These are phyloP conservation scores for Amesomyces nigricolor DNA, from an alignment of 2,329 filamentous ascomycete genomes.

Conservation along the genomic window DNA sequence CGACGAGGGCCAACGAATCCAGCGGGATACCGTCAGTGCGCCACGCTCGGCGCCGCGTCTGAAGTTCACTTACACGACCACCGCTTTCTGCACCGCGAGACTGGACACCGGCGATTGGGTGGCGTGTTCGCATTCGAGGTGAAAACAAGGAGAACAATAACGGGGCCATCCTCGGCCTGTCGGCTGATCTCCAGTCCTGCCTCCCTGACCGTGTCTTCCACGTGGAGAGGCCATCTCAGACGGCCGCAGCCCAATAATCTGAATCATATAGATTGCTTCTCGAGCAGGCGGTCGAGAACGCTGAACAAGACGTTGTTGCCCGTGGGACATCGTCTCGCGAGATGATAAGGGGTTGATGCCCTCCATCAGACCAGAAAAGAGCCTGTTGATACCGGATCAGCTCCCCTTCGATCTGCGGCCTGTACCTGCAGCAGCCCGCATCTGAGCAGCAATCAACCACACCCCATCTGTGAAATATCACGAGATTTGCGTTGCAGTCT, in stretches of 20 bases:
- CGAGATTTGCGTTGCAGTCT: background rate
- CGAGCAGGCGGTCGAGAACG: constrained; percentile 21
- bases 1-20: constrained; percentile 21
- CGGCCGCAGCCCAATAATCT: constrained; percentile 20
- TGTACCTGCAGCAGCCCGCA: background rate
- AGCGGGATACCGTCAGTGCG: constrained; percentile 11
- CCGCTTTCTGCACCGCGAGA: constrained; percentile 7
- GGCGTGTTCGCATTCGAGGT: constrained; percentile 15
- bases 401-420: background rate
- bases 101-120: constrained; percentile 14
- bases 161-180: constrained; percentile 4
- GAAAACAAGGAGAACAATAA: constrained; percentile 15
- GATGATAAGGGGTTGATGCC: constrained; percentile 13
- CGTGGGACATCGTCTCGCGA: background rate
- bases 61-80: constrained; percentile 21
- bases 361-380: background rate
- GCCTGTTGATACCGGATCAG: constrained; percentile 2
- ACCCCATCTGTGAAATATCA: too few relatives aligned
- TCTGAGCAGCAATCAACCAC: too few relatives aligned
- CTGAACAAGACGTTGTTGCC: constrained; percentile 16
- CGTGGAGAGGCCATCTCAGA: constrained; percentile 14
- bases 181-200: constrained; percentile 1
- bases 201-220: constrained; percentile 5
- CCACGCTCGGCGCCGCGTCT: constrained; percentile 14
- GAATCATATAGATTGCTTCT: constrained; percentile 11